Conservation (phyloP, 768 basidiomycete genomes). For the Termitomyces sp. region DNA sequence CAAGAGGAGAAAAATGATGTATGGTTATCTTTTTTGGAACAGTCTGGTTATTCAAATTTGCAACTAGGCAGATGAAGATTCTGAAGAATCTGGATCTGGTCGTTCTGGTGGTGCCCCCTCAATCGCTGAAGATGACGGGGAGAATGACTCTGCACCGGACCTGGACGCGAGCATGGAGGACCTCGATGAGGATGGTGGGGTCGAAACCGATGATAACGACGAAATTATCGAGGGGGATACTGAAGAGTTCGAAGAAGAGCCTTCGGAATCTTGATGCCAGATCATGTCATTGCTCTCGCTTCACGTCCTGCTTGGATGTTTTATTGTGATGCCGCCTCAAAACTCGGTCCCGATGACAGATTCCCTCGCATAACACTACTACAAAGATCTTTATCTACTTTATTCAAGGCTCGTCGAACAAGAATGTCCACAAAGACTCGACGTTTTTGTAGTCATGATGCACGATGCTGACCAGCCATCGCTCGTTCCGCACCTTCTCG, state of each 20-base stretch:
- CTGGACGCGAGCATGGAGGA: slow-evolving; percentile 66
- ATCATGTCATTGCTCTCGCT: not conserved
- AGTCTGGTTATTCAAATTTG: not conserved
- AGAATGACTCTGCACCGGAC: slow-evolving; percentile 44
- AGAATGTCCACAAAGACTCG: slow-evolving; percentile 79
- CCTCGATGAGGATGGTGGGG: slow-evolving; percentile 40
- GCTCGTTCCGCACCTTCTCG: slow-evolving; percentile 59
- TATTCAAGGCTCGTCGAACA: slow-evolving; percentile 36
- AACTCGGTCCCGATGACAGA: not conserved
- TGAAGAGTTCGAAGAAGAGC: slow-evolving; percentile 51
- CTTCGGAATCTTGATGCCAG: slow-evolving; percentile 24
- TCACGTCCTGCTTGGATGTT: not conserved
- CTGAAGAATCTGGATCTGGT: slow-evolving; percentile 40
- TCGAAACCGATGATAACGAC: slow-evolving; percentile 39
- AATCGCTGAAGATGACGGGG: slow-evolving; percentile 42
- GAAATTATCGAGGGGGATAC: slow-evolving; percentile 40
- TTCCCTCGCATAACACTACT: slow-evolving; percentile 3
- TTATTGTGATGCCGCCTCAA: not conserved
- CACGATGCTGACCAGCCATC: slow-evolving; percentile 90
- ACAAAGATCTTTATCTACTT: slow-evolving; percentile 8
- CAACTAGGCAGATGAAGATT: slow-evolving; percentile 43
- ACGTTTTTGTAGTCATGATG: slow-evolving; percentile 89
- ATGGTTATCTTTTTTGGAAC: slow-evolving; percentile 19
- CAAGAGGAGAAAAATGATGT: slow-evolving; percentile 87
- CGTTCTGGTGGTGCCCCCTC: slow-evolving; percentile 38